Percentiles rank a stretch among this genome's conserved stretches.
phyloP scores from a whole-genome alignment of 176 grass and related monocot species.

The Oropetium thomaeum region DNA sequence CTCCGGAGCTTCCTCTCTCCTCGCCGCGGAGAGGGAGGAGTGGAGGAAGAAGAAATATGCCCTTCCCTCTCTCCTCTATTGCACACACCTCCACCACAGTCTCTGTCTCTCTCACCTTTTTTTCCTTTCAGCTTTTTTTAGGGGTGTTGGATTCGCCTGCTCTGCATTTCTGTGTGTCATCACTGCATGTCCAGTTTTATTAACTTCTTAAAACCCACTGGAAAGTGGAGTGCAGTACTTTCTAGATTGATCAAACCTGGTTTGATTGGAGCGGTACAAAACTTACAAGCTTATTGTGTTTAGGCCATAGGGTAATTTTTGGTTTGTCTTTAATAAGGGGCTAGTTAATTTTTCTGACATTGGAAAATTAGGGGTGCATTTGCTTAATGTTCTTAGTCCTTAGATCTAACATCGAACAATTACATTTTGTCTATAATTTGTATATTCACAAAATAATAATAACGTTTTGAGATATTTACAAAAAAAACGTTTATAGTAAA shows the following conservation, averaged over 20 bases:
- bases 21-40: background rate
- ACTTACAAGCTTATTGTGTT: background rate
- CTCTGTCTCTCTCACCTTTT: background rate
- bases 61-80: background rate
- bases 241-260: slow-evolving; percentile 4
- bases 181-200: background rate
- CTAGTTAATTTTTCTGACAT: too few species aligned
- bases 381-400: too few species aligned
- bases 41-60: slow-evolving; percentile 33
- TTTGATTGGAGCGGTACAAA: background rate
- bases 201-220: slow-evolving; percentile 14
- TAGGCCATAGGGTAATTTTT: background rate
- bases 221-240: slow-evolving; percentile 23
- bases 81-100: slow-evolving; percentile 14
- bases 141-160: slow-evolving; percentile 34
- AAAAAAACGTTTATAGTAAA: background rate
- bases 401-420: too few species aligned
- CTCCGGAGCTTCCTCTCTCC: slow-evolving; percentile 49
- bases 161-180: background rate
- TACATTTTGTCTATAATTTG: too few species aligned
- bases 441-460: too few species aligned
- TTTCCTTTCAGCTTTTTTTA: slow-evolving; percentile 34
- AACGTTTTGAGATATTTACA: too few species aligned
- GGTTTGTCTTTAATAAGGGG: too few species aligned
- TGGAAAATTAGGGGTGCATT: too few species aligned